Base-by-base conservation (phyloP, 768 basidiomycete genomes). In the Ephemerocybe angulata region DNA sequence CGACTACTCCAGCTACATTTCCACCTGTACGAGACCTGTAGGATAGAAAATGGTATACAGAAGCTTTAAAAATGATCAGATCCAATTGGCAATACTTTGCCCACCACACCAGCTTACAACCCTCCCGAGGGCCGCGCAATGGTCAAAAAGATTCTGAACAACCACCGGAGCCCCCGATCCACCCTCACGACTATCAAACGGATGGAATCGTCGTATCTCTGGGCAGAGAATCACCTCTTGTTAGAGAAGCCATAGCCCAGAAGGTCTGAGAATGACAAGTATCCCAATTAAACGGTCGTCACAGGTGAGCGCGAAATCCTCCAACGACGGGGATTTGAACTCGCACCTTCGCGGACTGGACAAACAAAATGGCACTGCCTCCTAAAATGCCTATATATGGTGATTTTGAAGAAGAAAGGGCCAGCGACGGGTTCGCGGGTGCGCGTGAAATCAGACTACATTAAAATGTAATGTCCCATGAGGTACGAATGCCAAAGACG, bases 361-460 rank as follows among this genome's bases (percentile, higher is more conserved):
- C 21, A 22, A 22, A 21, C 8, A 12, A 17, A 35, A 10, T 8
- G 33, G 33, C n/a, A n/a, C n/a, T n/a, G n/a, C n/a, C n/a, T n/a
- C n/a, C n/a, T n/a, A n/a, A 35, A 35, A 35, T 35, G 10, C 8
- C 33, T 17, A 10, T 35, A 35, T 35, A 10, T 35, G 33, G 33
- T 8, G 17, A 35, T 35, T 35, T 35, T 35, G 33, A 35, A 35
- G 33, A 22, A 19, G 21, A 42, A 21, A 13, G 8, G 10, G 10
- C 21, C 12, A 42, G 8, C 41, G 8, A 42, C 41, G 41, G 10
- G 11, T 11, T 13, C 10, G 41, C 8, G 41, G 41, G 41, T 19
- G 41, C 41, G 41, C 41, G 41, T 42, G 41, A 42, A 42, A 42
- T 42, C 41, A 42, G 41, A 42, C 41, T 42, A 42, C 41, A n/a